phyloP scores from a whole-genome alignment of 192 early-diverging fungal genomes.

The Coemansia sp. region DNA sequence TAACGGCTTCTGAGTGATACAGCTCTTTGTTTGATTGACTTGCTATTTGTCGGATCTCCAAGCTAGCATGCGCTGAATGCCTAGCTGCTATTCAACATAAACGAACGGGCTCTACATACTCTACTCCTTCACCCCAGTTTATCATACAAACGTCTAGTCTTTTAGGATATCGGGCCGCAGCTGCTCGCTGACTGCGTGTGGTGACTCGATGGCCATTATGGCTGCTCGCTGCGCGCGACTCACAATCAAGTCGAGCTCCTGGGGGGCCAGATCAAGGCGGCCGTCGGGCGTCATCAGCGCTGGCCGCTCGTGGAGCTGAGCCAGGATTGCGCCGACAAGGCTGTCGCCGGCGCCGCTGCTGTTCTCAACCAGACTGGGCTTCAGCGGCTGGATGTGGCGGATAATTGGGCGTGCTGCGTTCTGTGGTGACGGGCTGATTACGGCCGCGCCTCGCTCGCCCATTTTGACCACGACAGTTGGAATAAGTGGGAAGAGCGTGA shows the following conservation, averaged over 20 bases:
- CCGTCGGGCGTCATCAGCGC: background rate
- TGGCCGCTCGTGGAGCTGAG: constrained; percentile 22
- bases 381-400: constrained; percentile 18
- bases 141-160: no score
- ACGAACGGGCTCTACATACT: no score
- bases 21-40: background rate
- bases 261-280: constrained; percentile 1
- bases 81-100: no score
- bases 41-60: no score
- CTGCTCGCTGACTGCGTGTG: constrained; percentile 25
- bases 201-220: constrained; percentile 34
- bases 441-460: constrained; percentile 62
- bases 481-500: constrained; percentile 50
- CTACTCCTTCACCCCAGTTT: no score
- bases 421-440: constrained; percentile 21
- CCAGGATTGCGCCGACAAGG: constrained; percentile 67
- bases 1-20: background rate
- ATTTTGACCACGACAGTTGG: constrained; percentile 65
- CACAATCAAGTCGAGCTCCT: constrained; percentile 24
- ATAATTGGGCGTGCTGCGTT: constrained; percentile 2
- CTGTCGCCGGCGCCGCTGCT: constrained; percentile 55
- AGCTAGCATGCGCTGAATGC: background rate
- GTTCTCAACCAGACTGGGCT: constrained; percentile 17
- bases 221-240: constrained; percentile 36
- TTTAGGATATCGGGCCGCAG: constrained; percentile 15